These are phyloP conservation scores for Colletotrichum coccodes DNA, from an alignment of 2,329 filamentous ascomycete genomes.

Conservation along the genomic window DNA sequence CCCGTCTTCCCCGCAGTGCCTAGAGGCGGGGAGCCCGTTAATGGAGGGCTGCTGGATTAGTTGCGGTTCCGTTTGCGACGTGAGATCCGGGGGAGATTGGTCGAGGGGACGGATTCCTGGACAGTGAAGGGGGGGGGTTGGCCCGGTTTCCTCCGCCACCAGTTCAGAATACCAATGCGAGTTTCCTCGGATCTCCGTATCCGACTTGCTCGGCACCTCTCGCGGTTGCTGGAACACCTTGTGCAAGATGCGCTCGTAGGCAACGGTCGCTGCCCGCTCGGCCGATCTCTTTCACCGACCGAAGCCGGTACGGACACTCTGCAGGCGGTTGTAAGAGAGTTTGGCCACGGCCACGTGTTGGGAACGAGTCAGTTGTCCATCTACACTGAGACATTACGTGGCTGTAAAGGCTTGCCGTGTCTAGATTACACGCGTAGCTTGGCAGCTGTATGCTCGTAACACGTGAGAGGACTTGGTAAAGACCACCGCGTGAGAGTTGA, in stretches of 20 bases:
- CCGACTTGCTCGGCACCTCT: not conserved
- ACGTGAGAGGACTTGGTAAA: too few relatives aligned
- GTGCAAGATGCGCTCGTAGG: too few relatives aligned
- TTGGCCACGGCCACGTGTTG: not conserved
- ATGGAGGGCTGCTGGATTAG: not conserved
- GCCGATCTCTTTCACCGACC: not conserved
- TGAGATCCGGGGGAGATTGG: not conserved
- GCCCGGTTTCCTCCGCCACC: constrained; percentile 3
- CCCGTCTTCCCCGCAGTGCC: not conserved
- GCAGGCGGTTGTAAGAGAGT: not conserved
- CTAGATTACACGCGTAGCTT: not conserved
- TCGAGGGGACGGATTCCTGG: constrained; percentile 7
- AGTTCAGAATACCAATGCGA: not conserved
- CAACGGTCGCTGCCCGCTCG: not conserved
- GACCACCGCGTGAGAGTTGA: too few relatives aligned
- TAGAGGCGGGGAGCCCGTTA: constrained; percentile 2
- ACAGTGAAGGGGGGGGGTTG: not conserved
- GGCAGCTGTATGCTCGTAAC: not conserved
- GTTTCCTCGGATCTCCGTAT: not conserved
- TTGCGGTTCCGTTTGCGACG: not conserved
- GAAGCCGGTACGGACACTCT: not conserved
- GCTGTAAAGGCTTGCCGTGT: not conserved
- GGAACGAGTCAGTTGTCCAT: not conserved
- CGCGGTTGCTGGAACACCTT: not conserved
- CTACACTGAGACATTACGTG: not conserved